Conservation (phyloP, 345 rosid species). For the Combretum micranthum region DNA sequence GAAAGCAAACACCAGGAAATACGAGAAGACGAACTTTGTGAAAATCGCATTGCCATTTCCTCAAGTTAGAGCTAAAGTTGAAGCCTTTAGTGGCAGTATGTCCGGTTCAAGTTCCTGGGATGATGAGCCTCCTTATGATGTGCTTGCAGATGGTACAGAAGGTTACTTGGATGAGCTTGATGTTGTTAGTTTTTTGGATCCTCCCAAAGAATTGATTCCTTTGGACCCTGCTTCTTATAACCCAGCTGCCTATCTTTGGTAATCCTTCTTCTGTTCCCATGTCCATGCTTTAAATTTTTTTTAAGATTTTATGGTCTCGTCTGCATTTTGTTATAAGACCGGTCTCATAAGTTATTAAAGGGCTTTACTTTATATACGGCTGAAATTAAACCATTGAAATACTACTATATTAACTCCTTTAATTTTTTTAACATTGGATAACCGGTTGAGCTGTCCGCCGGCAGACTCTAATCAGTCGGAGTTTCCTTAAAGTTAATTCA, state of each 20-base stretch:
- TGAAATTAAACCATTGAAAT: too few species aligned
- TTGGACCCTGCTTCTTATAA: slow-evolving; percentile 66
- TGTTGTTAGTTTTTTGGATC: slow-evolving; percentile 63
- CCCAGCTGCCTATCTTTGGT: slow-evolving; percentile 84
- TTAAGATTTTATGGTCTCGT: slow-evolving; percentile 1
- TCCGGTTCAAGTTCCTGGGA: slow-evolving; percentile 44
- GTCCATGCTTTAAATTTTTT: neutral
- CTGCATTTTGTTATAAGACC: too few species aligned
- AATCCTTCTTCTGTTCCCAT: slow-evolving; percentile 7
- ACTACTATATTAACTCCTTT: too few species aligned
- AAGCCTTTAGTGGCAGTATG: slow-evolving; percentile 18
- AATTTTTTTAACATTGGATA: too few species aligned
- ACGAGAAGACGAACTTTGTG: too few species aligned
- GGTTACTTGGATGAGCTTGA: slow-evolving; percentile 70
- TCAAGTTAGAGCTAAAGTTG: neutral
- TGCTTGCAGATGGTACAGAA: slow-evolving; percentile 42
- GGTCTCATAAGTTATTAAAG: too few species aligned
- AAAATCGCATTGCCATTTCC: neutral
- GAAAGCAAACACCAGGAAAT: too few species aligned
- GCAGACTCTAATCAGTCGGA: too few species aligned
- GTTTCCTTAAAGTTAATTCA: too few species aligned
- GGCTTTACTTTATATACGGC: too few species aligned
- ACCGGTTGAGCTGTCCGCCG: too few species aligned
- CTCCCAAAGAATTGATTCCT: slow-evolving; percentile 70
- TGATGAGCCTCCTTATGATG: slow-evolving; percentile 58